Evolutionary conservation across 1,284 basidiomycete species (phyloP).

Genomic region (Phenoliferia sp.): DNA sequence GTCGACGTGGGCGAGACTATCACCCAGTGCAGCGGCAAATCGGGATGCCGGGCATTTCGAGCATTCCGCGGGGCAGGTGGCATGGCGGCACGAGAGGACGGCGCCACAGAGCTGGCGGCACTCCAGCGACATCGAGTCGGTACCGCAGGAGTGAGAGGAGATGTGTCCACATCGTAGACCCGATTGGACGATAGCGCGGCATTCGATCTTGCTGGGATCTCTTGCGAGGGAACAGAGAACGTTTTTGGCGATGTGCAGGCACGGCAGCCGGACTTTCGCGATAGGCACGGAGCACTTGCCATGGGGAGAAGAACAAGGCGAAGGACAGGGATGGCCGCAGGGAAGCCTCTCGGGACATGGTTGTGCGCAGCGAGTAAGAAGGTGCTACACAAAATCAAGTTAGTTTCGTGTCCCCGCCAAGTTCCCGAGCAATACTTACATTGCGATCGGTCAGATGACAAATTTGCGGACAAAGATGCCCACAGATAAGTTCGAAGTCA

Average conservation of each 20-base stretch:
- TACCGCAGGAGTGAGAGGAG: constrained; percentile 49
- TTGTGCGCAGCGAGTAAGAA: constrained; percentile 29
- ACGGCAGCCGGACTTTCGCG: constrained; percentile 54
- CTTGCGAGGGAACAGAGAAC: constrained; percentile 50
- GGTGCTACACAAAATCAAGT: constrained; percentile 6
- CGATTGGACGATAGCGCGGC: constrained; percentile 49
- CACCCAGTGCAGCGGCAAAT: no score
- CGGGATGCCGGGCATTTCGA: constrained; percentile 51
- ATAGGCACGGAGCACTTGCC: constrained; percentile 56
- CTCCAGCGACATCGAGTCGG: constrained; percentile 44
- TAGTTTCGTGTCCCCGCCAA: no score
- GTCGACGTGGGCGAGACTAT: no score
- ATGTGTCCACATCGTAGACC: constrained; percentile 58
- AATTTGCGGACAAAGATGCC: constrained; percentile 63
- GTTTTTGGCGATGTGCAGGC: constrained; percentile 51
- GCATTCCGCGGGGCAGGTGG: constrained; percentile 49
- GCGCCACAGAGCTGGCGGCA: constrained; percentile 51
- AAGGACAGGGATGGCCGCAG: constrained; percentile 58
- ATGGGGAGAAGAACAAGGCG: constrained; percentile 54
- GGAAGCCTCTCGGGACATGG: constrained; percentile 54
- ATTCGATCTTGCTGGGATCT: constrained; percentile 49
- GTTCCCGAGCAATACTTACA: no score
- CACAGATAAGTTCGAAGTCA: constrained; percentile 57
- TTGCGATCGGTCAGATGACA: constrained; percentile 65
- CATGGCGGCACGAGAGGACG: constrained; percentile 52